Base-by-base conservation (phyloP, 31 red algal genomes). In the Pterothamnion heteromorphum region DNA sequence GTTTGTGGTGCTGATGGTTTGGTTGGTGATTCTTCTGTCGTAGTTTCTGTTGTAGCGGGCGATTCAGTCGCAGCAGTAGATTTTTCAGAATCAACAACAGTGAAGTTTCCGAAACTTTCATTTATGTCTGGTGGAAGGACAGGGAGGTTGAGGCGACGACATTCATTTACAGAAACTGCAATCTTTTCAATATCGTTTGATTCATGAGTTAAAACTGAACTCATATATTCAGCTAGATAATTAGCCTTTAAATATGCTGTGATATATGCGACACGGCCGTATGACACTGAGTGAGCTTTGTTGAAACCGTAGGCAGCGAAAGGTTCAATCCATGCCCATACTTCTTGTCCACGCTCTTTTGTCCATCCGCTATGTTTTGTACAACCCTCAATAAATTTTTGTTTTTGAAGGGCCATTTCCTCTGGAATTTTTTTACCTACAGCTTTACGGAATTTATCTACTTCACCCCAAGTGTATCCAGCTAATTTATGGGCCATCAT, bases 301-400 rank as follows among this genome's bases (percentile, higher is more conserved):
- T 97, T 97, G 82, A 97, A 97, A 35, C 94, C 93, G 64, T 97
- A 97, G 71, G 91, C 95, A 18, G 95, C 95, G 84, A 95, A 97
- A 14, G 36, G 23, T 44, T 64, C 71, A 80, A 97, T 95, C 84
- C 30, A 64, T 1, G 58, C 86, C 38, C 93, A 95, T 9, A 93
- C 43, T 32, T 76, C 30, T 32, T 30, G 23, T 26, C 26, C 72
- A 26, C 23, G 72, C 72, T n/a, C 26, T 24, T 2, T 18, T 30
- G n/a, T 41, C 89, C 2, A 24, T 38, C 85, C 83, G 38, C 38
- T 41, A 33, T 93, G 84, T 71, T 21, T 20, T 36, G 81, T 28
- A 38, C 76, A 80, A 35, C 95, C 95, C 23, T 36, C 26, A 3
- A 95, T 43, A 82, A 96, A 96, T n/a, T 58, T 35, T 21, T 74